A percentile compares a stretch with the other conserved stretches of the same genome.
These are phyloP conservation scores for Botrytis hyacinthi DNA, from an alignment of 2,329 filamentous ascomycete genomes.

Conservation along the genomic window DNA sequence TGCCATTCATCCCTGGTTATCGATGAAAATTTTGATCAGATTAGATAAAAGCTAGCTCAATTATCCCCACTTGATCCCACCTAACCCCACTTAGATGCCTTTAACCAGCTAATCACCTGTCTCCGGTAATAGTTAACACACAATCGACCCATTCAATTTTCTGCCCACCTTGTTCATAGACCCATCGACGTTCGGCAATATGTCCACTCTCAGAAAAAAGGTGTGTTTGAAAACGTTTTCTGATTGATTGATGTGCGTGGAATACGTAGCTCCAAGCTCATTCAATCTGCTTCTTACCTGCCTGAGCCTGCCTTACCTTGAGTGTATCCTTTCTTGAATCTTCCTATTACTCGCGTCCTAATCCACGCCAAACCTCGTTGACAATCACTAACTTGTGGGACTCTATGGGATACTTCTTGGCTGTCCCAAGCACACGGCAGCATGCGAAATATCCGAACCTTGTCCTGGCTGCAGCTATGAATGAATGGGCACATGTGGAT, in stretches of 20 bases:
- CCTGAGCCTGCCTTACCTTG: background rate
- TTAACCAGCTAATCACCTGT: slow-evolving; percentile 11
- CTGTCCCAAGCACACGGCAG: slow-evolving; percentile 9
- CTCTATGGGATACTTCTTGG: background rate
- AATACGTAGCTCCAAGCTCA: background rate
- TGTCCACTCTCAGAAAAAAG: background rate
- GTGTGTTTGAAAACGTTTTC: slow-evolving; percentile 1
- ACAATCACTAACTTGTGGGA: background rate
- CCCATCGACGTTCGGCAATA: background rate
- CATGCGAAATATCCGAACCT: background rate
- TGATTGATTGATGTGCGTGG: background rate
- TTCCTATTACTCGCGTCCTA: background rate
- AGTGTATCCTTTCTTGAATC: background rate
- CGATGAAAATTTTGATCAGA: slow-evolving; percentile 18
- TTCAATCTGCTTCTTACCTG: background rate
- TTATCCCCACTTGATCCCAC: slow-evolving; percentile 2
- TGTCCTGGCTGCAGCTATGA: background rate
- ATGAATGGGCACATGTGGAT: background rate
- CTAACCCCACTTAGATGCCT: background rate
- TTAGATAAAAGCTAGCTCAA: slow-evolving; percentile 13
- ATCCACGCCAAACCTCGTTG: background rate
- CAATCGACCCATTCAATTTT: background rate
- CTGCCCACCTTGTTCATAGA: background rate
- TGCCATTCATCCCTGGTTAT: background rate
- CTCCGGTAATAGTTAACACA: background rate